Evolutionary conservation across 345 rosid species (phyloP).

Genomic region (Eucalyptus fibrosa): DNA sequence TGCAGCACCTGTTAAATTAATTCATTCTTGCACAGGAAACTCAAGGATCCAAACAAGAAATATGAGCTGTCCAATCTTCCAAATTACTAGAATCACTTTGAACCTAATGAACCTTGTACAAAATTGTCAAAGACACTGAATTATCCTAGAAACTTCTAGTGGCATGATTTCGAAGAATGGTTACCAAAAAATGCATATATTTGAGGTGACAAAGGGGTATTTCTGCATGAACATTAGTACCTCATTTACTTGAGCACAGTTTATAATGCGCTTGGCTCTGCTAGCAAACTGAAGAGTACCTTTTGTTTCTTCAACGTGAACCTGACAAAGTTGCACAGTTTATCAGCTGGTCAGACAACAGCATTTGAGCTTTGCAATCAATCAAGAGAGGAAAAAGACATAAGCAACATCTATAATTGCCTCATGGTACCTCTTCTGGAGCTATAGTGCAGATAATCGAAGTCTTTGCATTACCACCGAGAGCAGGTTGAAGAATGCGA

Average conservation of each 20-base stretch:
- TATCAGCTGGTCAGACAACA: background rate
- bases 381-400: background rate
- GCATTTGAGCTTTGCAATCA: background rate
- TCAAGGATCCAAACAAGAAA: background rate
- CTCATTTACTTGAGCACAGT: conserved; percentile 98
- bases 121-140: background rate
- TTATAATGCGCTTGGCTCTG: conserved; percentile 90
- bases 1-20: background rate
- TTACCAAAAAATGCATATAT: background rate
- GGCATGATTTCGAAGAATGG: background rate
- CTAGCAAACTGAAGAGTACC: conserved; percentile 95
- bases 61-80: background rate
- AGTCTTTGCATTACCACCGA: conserved; percentile 96
- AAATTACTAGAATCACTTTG: background rate
- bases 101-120: background rate
- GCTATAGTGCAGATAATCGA: conserved; percentile 94
- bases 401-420: background rate
- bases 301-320: conserved; percentile 91
- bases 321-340: conserved; percentile 13
- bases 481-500: conserved; percentile 95
- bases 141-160: background rate
- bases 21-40: background rate
- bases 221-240: conserved; percentile 9
- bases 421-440: conserved; percentile 78
- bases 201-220: background rate